Base-by-base conservation (phyloP, 371 early-diverging fungal species). In the Circinella minor region DNA sequence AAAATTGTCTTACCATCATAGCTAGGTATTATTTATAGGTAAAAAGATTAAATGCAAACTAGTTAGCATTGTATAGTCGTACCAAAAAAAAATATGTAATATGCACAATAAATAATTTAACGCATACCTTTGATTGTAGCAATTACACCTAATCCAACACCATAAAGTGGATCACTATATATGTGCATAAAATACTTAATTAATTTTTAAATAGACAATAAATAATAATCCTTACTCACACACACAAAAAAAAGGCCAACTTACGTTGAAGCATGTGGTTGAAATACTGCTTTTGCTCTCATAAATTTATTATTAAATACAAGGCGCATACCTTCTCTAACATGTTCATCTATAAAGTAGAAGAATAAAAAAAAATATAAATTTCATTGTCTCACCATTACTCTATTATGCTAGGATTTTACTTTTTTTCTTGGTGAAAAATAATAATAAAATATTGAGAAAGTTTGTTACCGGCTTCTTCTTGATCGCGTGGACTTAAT, bases 271-370 rank as follows among this genome's bases (percentile, higher is more conserved):
- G 82, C 81, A 37, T 80, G 75, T 18, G 74, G 72, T 47, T 84
- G 79, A 48, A 84, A 84, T 27, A 79, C 67, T 6, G 70, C 65
- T 38, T 84, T 84, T 17, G 85, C 85, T 39, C 77, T 78, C 85
- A 84, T 84, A 72, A 84, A 84, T 18, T 79, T 77, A 63, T 84
- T 84, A 55, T 84, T 80, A 70, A 84, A 82, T 43, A 84, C 64
- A 55, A 72, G 71, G 1, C 67, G 72, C 75, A 84, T 82, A 1
- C 82, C 85, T 65, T 79, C 76, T 55, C 77, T 51, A 36, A 84
- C 74, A 36, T 74, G 76, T 57, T 81, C 78, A 68, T 84, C 85
- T 84, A 72, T 62, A n/a, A 47, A 47, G 11, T 38, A n/a, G 11
- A 57, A 20, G 8, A 27, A n/a, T 36, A 36, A 18, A 17, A 36